Evolutionary conservation across 2,329 filamentous ascomycete species (phyloP).

Genomic region (Aplosporella prunicola): DNA sequence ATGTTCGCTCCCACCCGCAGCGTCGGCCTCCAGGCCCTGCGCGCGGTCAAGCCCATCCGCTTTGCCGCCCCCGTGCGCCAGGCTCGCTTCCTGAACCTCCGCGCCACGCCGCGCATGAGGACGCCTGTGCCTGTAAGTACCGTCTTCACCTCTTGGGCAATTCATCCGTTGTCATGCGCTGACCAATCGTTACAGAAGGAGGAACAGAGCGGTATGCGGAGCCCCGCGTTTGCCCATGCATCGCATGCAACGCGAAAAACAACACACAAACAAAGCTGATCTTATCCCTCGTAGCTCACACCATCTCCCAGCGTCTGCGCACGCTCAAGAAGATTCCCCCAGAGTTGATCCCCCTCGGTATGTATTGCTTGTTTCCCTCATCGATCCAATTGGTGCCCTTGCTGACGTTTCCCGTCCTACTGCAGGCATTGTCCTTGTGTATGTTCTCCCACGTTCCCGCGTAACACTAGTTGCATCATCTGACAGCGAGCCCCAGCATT

Average conservation of each 20-base stretch:
- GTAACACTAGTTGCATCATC: neutral
- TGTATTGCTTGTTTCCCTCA: slow-evolving; percentile 34
- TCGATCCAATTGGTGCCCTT: slow-evolving; percentile 6
- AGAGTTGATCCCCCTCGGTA: slow-evolving; percentile 92
- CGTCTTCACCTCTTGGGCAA: slow-evolving; percentile 4
- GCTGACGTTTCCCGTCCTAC: slow-evolving; percentile 16
- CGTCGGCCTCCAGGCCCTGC: slow-evolving; percentile 26
- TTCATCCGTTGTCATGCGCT: slow-evolving; percentile 21
- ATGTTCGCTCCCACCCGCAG: slow-evolving; percentile 32
- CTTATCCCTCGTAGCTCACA: slow-evolving; percentile 59
- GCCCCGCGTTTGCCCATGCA: neutral
- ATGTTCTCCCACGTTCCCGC: slow-evolving; percentile 34
- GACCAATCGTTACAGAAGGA: slow-evolving; percentile 46
- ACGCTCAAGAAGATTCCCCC: slow-evolving; percentile 82
- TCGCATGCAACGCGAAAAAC: neutral
- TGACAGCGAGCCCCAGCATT: slow-evolving; percentile 34
- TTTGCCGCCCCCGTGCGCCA: slow-evolving; percentile 9
- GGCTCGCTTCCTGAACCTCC: slow-evolving; percentile 29
- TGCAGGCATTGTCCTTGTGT: slow-evolving; percentile 74
- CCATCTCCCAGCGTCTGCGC: slow-evolving; percentile 89
- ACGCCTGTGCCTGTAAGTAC: slow-evolving; percentile 61
- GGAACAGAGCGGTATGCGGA: slow-evolving; percentile 49
- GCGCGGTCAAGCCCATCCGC: slow-evolving; percentile 10
- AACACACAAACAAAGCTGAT: neutral
- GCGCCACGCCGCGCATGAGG: slow-evolving; percentile 36